A percentile compares a stretch with the other conserved stretches of the same genome.
Conservation (phyloP, 2,329 filamentous ascomycete species). For the Dendrostoma leiphaemia region DNA sequence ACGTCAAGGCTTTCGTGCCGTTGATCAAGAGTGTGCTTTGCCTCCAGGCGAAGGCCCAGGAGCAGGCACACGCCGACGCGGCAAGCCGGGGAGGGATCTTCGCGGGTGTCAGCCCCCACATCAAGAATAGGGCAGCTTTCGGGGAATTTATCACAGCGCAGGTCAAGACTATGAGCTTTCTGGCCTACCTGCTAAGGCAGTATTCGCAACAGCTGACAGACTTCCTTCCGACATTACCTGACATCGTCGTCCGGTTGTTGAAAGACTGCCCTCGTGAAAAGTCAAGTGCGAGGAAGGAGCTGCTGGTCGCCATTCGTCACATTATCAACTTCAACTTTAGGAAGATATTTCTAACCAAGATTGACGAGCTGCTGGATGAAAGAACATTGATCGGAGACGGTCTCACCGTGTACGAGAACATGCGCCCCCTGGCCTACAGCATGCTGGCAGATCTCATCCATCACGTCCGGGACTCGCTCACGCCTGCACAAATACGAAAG, state of each 20-base stretch:
- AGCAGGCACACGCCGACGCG: conserved; percentile 86
- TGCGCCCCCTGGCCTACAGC: conserved; percentile 92
- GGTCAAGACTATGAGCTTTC: conserved; percentile 98
- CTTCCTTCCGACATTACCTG: conserved; percentile 80
- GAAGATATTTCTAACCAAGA: conserved; percentile 90
- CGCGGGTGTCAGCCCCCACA: conserved; percentile 87
- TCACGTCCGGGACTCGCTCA: conserved; percentile 87
- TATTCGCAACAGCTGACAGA: conserved; percentile 85
- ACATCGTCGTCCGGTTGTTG: conserved; percentile 84
- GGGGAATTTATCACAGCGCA: conserved; percentile 97
- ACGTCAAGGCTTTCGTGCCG: conserved; percentile 90
- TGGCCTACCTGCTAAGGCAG: conserved; percentile 87
- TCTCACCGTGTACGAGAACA: conserved; percentile 92
- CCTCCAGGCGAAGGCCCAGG: conserved; percentile 88
- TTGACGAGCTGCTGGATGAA: conserved; percentile 93
- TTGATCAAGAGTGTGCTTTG: conserved; percentile 88
- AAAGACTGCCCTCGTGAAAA: conserved; percentile 95
- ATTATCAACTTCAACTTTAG: conserved; percentile 99
- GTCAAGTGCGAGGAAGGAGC: conserved; percentile 87
- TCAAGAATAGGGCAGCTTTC: conserved; percentile 91
- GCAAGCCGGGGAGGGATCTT: conserved; percentile 78
- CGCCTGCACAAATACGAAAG: conserved; percentile 86
- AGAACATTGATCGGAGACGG: conserved; percentile 93
- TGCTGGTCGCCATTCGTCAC: conserved; percentile 93
- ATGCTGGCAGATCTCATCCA: conserved; percentile 99